Evolutionary conservation across 1,284 basidiomycete genomes (phyloP).

Genomic region (Pseudomicrostroma phylloplanum): DNA sequence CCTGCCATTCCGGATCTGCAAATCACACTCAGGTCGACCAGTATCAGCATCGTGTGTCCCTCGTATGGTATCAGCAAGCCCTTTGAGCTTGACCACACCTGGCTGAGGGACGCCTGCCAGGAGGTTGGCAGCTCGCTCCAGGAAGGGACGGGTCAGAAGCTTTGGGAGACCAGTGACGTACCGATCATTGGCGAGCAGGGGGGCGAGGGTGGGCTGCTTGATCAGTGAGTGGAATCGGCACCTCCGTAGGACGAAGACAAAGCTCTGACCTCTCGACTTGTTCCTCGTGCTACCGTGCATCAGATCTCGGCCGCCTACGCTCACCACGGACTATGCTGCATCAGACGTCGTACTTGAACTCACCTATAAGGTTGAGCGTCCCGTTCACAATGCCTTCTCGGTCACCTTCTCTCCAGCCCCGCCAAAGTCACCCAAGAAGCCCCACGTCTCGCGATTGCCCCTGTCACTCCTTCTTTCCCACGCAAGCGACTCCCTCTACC

Average conservation of each 20-base stretch:
- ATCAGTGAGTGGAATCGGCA: conserved; percentile 32
- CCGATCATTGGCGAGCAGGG: conserved; percentile 45
- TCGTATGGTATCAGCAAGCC: conserved; percentile 22
- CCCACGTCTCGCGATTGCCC: conserved; percentile 51
- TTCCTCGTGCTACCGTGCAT: not conserved
- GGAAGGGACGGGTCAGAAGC: conserved; percentile 67
- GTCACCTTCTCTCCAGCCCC: conserved; percentile 19
- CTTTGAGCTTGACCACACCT: conserved; percentile 42
- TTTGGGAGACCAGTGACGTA: conserved; percentile 61
- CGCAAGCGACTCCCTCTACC: conserved; percentile 54
- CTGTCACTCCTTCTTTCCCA: conserved; percentile 46
- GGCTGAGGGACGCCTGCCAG: conserved; percentile 60
- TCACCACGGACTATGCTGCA: not conserved
- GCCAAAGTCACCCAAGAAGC: conserved; percentile 5
- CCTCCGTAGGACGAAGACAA: conserved; percentile 50
- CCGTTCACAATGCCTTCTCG: conserved; percentile 39
- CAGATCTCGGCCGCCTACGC: not conserved
- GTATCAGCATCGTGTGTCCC: conserved; percentile 47
- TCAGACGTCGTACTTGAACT: conserved; percentile 18
- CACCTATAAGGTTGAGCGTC: conserved; percentile 22
- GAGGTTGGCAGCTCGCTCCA: conserved; percentile 61
- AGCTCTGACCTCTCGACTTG: not conserved
- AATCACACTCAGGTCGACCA: conserved; percentile 13
- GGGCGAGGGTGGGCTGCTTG: conserved; percentile 52
- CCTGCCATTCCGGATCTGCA: not conserved